These are phyloP conservation scores for Stachybotrys echinatus DNA, from an alignment of 2,329 filamentous ascomycete species.

Conservation along the genomic window DNA sequence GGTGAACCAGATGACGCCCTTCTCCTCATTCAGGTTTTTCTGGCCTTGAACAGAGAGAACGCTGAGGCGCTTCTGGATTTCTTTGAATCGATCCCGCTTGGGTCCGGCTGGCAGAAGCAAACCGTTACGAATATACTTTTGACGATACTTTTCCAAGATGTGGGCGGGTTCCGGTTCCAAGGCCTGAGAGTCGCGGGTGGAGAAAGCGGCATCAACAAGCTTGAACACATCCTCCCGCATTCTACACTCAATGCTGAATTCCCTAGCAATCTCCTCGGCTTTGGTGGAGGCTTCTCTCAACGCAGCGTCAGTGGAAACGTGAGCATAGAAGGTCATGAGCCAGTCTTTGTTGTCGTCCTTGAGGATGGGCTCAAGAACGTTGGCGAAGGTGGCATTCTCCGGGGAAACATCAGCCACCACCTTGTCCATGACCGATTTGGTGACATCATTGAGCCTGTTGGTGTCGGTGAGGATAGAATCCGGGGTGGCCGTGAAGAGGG, in stretches of 20 bases:
- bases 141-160: slow-evolving; percentile 73
- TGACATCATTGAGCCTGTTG: slow-evolving; percentile 58
- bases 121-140: slow-evolving; percentile 72
- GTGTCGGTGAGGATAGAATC: slow-evolving; percentile 63
- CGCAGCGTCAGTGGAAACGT: slow-evolving; percentile 63
- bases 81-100: slow-evolving; percentile 75
- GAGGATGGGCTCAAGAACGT: slow-evolving; percentile 62
- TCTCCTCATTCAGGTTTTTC: slow-evolving; percentile 79
- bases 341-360: slow-evolving; percentile 63
- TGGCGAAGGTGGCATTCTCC: slow-evolving; percentile 46
- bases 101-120: slow-evolving; percentile 64
- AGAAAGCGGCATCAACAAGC: slow-evolving; percentile 54
- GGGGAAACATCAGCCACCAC: slow-evolving; percentile 57
- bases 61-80: slow-evolving; percentile 75
- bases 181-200: slow-evolving; percentile 42
- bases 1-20: slow-evolving; percentile 75
- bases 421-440: slow-evolving; percentile 59
- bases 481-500: slow-evolving; percentile 70
- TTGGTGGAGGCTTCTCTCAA: slow-evolving; percentile 72
- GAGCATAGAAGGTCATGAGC: slow-evolving; percentile 70
- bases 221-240: slow-evolving; percentile 81
- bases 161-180: slow-evolving; percentile 65
- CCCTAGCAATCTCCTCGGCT: slow-evolving; percentile 69
- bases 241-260: slow-evolving; percentile 70
- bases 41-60: slow-evolving; percentile 70